Evolutionary conservation across 2,329 filamentous ascomycete species (phyloP), one percentile per base, ranked within the genome.

Genomic region (Berkeleyomyces basicola): DNA sequence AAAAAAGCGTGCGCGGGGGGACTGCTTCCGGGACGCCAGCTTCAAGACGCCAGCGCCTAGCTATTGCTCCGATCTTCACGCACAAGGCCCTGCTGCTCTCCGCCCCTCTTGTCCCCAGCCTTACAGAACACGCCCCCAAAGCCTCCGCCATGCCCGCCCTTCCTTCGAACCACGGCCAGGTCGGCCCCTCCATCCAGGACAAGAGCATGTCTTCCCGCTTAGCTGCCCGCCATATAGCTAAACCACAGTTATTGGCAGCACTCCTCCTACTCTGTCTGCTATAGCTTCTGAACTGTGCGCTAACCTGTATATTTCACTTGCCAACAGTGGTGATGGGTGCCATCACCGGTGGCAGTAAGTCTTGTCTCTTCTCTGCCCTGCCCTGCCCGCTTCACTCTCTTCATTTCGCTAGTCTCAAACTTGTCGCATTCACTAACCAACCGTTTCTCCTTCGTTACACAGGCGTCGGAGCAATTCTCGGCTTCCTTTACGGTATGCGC

Each of bases 261-360:
- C 14, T 59, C 7, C 23, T 23, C 11, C 43, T 59, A 39, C 9
- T n/a, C 23, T 59, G 47, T 9, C 33, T 37, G 57, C 23, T 23
- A 23, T 23, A 23, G 23, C 23, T 37, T 7, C 43, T n/a, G 42
- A 57, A 23, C 40, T 31, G 4, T 58, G 49, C 42, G 59, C 59
- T 64, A 58, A 61, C 62, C 57, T 39, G 5, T 11, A 39, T 7
- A 51, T 42, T 47, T 31, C 37, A 10, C 36, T 6, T 33, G 16
- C n/a, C 16, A 36, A 58, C 72, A 95, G 90, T 91, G 74, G 96
- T 96, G 80, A 96, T 97, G 90, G 93, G 93, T 69, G 90, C 88
- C 66, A 86, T 99, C 86, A 97, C 97, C 90, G 93, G 93, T 69
- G 89, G 90, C 73, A 95, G 92, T 97, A 87, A 70, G 90, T 82